Evolutionary conservation across 352 stramenopile species (phyloP).

Genomic region (Thalassiosira exigua): DNA sequence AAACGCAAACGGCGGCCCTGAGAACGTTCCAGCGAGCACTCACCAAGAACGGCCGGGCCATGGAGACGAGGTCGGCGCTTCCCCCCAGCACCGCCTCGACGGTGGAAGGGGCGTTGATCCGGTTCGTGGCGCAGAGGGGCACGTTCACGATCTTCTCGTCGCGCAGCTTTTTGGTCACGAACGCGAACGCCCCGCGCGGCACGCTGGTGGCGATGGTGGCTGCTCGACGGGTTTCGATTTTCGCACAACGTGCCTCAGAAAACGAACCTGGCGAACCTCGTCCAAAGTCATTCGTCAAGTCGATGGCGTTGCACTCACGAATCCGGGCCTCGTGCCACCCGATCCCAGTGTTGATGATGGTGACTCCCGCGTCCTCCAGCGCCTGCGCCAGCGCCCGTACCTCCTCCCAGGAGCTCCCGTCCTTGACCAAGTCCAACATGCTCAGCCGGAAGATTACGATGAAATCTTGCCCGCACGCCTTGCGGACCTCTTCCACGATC

Average conservation of each 20-base stretch:
- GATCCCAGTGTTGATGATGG: constrained; percentile 98
- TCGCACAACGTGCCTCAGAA: no score
- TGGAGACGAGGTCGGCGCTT: constrained; percentile 88
- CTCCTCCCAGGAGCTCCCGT: constrained; percentile 88
- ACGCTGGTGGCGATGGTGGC: constrained; percentile 96
- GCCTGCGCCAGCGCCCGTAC: constrained; percentile 90
- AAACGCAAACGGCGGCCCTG: neutral
- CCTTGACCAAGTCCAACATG: constrained; percentile 95
- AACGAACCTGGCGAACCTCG: no score
- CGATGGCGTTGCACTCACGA: constrained; percentile 72
- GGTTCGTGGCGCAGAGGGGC: constrained; percentile 95
- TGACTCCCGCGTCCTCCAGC: constrained; percentile 92
- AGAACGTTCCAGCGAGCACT: neutral
- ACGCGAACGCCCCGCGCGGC: constrained; percentile 92
- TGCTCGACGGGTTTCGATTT: no score
- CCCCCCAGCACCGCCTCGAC: constrained; percentile 91
- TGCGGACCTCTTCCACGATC: constrained; percentile 90
- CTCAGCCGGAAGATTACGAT: constrained; percentile 97
- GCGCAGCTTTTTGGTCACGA: constrained; percentile 90
- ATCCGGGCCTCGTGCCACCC: constrained; percentile 97
- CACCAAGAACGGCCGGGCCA: constrained; percentile 84
- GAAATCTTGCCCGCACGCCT: constrained; percentile 92
- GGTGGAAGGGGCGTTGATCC: constrained; percentile 94
- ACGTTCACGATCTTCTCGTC: constrained; percentile 86
- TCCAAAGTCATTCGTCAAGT: no score